A percentile compares a stretch with the other conserved stretches of the same genome.
phyloP scores from a whole-genome alignment of 306 rosid species.

The Albizia julibrissin region DNA sequence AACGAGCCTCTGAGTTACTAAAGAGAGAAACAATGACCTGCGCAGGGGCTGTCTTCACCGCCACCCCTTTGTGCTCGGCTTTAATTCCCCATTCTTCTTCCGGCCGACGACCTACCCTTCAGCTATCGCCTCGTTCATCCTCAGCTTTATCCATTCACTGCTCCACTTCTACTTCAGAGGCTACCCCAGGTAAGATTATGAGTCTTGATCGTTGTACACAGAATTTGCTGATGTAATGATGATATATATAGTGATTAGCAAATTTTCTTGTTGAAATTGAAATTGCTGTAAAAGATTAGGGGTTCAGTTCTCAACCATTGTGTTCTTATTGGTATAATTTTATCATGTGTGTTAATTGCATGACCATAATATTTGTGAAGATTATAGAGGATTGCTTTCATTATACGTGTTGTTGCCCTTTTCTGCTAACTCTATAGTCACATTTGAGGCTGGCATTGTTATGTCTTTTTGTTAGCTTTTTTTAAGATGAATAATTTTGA shows the following conservation, averaged over 20 bases:
- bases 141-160: constrained; percentile 24
- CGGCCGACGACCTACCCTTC: not conserved
- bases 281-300: not conserved
- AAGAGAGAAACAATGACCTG: constrained; percentile 18
- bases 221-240: not conserved
- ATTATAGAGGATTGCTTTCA: not conserved
- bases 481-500: not conserved
- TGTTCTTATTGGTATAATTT: not conserved
- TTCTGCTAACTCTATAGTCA: not conserved
- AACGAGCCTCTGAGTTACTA: not conserved
- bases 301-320: not conserved
- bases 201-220: not conserved
- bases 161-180: constrained; percentile 39
- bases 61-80: not conserved
- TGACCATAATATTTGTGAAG: not conserved
- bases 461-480: not conserved
- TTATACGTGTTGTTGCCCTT: not conserved
- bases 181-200: constrained; percentile 31
- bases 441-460: not conserved
- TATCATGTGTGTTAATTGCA: not conserved
- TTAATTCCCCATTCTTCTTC: not conserved
- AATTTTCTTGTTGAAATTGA: not conserved
- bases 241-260: not conserved
- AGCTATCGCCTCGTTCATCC: not conserved
- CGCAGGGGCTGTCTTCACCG: not conserved